These are phyloP conservation scores for Gossypium herbaceum DNA, from an alignment of 345 rosid genomes.

Conservation along the genomic window DNA sequence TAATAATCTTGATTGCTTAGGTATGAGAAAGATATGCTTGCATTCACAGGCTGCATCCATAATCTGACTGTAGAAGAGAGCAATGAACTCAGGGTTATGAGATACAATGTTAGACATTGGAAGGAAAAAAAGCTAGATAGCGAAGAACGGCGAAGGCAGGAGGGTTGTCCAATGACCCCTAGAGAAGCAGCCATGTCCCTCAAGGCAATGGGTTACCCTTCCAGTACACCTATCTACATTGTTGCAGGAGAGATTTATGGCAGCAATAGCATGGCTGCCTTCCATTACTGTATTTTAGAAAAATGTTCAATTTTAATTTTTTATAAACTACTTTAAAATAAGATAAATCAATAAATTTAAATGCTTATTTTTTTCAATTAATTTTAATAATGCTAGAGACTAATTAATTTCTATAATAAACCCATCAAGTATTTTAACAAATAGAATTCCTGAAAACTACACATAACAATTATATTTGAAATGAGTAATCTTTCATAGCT, in stretches of 20 bases:
- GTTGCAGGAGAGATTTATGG: slow-evolving; percentile 3
- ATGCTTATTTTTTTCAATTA: too few relatives aligned
- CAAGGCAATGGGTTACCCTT: not conserved
- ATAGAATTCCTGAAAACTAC: too few relatives aligned
- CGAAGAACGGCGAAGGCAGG: not conserved
- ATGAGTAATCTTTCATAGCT: too few relatives aligned
- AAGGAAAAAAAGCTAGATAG: not conserved
- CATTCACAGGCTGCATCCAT: not conserved
- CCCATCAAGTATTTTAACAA: too few relatives aligned
- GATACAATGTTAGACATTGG: not conserved
- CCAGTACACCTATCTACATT: not conserved
- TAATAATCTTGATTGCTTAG: not conserved
- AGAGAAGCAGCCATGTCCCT: not conserved
- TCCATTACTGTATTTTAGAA: not conserved
- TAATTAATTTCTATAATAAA: too few relatives aligned
- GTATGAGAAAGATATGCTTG: not conserved
- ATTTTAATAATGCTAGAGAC: too few relatives aligned
- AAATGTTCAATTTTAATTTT: too few relatives aligned
- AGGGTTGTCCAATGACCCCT: not conserved
- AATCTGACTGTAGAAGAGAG: not conserved
- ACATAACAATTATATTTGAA: too few relatives aligned
- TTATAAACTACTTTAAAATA: too few relatives aligned
- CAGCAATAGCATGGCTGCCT: not conserved
- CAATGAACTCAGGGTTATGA: not conserved
- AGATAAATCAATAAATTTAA: too few relatives aligned